phyloP scores from a whole-genome alignment of 2,329 filamentous ascomycete genomes.

The Hortaea werneckii region DNA sequence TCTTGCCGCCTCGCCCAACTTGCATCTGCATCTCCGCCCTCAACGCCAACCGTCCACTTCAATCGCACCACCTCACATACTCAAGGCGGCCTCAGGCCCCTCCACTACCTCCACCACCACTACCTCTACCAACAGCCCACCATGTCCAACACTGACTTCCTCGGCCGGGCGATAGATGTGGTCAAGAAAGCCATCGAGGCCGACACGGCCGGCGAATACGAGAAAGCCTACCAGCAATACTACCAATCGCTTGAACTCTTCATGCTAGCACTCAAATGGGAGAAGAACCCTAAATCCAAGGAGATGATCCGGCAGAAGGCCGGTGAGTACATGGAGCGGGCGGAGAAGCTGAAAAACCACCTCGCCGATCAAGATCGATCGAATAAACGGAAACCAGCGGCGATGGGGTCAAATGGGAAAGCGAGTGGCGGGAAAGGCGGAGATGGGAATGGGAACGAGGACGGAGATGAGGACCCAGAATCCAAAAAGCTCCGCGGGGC shows the following conservation, averaged over 20 bases:
- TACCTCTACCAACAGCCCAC: background rate
- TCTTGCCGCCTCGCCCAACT: too few species aligned
- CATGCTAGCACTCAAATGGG: constrained; percentile 98
- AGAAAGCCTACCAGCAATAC: constrained; percentile 93
- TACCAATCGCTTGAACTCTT: constrained; percentile 94
- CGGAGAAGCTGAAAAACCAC: constrained; percentile 94
- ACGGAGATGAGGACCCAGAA: constrained; percentile 69
- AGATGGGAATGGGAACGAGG: constrained; percentile 49
- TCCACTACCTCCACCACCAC: background rate
- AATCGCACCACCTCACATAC: background rate
- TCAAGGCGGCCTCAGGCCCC: background rate
- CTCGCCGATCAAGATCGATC: constrained; percentile 59
- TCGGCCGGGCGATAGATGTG: constrained; percentile 89
- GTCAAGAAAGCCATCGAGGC: constrained; percentile 97
- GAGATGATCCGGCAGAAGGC: constrained; percentile 95
- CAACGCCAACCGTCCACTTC: background rate
- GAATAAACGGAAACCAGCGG: constrained; percentile 59
- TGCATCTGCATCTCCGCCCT: too few species aligned
- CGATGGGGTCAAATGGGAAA: constrained; percentile 63
- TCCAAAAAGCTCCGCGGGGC: constrained; percentile 91
- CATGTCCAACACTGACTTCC: constrained; percentile 96
- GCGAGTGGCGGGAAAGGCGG: constrained; percentile 50
- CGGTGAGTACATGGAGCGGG: constrained; percentile 94
- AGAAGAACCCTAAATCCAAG: constrained; percentile 96
- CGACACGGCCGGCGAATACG: constrained; percentile 91